Evolutionary conservation across 495 filamentous ascomycete species (phyloP).

Genomic region (Arthonia radiata): DNA sequence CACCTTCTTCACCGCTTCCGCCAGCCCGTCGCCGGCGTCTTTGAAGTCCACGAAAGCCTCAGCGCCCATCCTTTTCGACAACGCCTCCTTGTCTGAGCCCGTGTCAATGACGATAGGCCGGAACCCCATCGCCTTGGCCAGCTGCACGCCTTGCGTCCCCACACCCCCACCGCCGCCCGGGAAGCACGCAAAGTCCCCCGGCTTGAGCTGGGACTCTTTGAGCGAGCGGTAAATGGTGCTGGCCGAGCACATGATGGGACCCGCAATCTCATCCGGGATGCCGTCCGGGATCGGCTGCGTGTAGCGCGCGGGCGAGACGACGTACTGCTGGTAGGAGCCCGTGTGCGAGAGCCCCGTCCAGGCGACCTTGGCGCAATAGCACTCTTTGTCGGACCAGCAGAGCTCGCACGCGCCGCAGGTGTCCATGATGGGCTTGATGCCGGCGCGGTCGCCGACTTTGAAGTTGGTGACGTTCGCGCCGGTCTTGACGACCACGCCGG

Average conservation of each 20-base stretch:
- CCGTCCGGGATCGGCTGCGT: conserved; percentile 18
- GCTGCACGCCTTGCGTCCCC: conserved; percentile 17
- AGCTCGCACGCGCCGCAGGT: conserved; percentile 24
- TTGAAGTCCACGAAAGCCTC: conserved; percentile 27
- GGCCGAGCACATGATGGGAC: conserved; percentile 22
- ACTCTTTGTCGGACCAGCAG: conserved; percentile 22
- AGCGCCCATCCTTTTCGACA: conserved; percentile 22
- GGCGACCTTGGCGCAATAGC: conserved; percentile 15
- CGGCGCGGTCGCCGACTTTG: conserved; percentile 32
- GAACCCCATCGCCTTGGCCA: conserved; percentile 26
- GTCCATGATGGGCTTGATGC: conserved; percentile 29
- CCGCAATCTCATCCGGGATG: conserved; percentile 17
- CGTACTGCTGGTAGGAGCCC: conserved; percentile 18
- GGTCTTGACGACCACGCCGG: conserved; percentile 27
- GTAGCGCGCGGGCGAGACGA: conserved; percentile 18
- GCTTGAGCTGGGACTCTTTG: conserved; percentile 13
- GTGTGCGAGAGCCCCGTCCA: conserved; percentile 10
- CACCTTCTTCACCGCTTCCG: conserved; percentile 16
- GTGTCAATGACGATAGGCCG: conserved; percentile 26
- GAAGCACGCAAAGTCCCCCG: conserved; percentile 17
- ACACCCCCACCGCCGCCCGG: conserved; percentile 15
- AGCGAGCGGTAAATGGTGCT: conserved; percentile 18
- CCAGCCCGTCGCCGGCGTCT: conserved; percentile 13
- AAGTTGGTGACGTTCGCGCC: conserved; percentile 26
- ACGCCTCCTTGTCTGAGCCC: conserved; percentile 16